Conservation (phyloP, 2,329 filamentous ascomycete species). For the Fusarium drepaniforme region DNA sequence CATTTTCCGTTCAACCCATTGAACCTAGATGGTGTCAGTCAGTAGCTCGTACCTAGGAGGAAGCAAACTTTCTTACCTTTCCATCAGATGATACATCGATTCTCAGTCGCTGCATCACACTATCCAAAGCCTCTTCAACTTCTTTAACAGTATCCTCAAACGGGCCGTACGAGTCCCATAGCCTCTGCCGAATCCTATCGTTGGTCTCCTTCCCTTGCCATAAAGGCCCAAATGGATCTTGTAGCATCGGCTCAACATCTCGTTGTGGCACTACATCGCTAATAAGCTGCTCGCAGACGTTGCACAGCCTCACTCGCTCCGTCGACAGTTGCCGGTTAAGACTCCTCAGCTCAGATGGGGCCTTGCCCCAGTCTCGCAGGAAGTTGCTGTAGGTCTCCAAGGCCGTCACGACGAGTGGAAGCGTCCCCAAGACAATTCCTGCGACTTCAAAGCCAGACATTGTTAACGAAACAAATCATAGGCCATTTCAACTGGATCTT, state of each 20-base stretch:
- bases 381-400: slow-evolving; percentile 39
- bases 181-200: slow-evolving; percentile 33
- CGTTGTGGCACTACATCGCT: slow-evolving; percentile 34
- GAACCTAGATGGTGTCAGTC: background rate
- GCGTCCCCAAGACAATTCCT: slow-evolving; percentile 37
- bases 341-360: slow-evolving; percentile 36
- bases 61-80: background rate
- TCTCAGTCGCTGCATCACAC: slow-evolving; percentile 24
- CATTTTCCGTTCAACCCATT: background rate
- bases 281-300: slow-evolving; percentile 48
- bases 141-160: slow-evolving; percentile 43
- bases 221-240: slow-evolving; percentile 41
- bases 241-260: slow-evolving; percentile 46
- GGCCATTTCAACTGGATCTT: background rate
- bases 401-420: slow-evolving; percentile 29
- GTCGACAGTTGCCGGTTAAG: slow-evolving; percentile 41
- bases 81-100: slow-evolving; percentile 5
- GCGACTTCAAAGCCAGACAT: slow-evolving; percentile 43
- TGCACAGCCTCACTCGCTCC: slow-evolving; percentile 43
- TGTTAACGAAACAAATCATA: background rate
- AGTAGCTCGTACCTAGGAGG: accelerated
- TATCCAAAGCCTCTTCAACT: slow-evolving; percentile 36
- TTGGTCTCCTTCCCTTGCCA: slow-evolving; percentile 41
- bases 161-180: slow-evolving; percentile 34
- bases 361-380: slow-evolving; percentile 30